These are phyloP conservation scores for Wolfiporia cocos DNA, from an alignment of 1,284 basidiomycete species.

Conservation along the genomic window DNA sequence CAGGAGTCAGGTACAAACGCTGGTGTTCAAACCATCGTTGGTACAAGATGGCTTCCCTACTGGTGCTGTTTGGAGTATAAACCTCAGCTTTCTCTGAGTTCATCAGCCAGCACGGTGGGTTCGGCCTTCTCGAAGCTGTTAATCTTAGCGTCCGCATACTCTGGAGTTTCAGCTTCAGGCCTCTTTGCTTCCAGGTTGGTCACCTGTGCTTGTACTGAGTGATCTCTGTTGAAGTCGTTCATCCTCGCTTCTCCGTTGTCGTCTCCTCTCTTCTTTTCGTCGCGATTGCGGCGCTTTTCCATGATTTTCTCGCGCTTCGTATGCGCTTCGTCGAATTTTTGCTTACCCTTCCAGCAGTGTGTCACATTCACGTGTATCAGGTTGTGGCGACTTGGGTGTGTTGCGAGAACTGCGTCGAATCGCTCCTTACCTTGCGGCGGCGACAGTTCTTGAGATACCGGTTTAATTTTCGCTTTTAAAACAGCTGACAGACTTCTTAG, in stretches of 20 bases:
- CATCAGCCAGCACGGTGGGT: no score
- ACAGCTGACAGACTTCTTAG: neutral
- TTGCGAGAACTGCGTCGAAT: conserved; percentile 25
- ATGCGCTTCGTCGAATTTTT: conserved; percentile 6
- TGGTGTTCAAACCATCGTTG: no score
- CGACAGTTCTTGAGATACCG: conserved; percentile 11
- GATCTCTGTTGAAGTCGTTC: conserved; percentile 13
- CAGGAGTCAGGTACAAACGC: no score
- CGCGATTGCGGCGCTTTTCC: conserved; percentile 17
- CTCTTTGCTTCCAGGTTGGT: no score
- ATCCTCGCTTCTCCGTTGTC: conserved; percentile 14
- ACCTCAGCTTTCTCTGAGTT: no score
- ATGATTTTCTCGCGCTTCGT: conserved; percentile 13
- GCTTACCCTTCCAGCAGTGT: conserved; percentile 3
- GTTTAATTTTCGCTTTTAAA: conserved; percentile 7
- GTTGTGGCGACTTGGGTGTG: conserved; percentile 35
- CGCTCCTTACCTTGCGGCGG: conserved; percentile 31
- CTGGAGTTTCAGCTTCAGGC: no score
- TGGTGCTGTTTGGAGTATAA: no score
- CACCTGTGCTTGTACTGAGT: conserved; percentile 11
- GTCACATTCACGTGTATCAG: conserved; percentile 17
- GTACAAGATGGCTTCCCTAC: no score
- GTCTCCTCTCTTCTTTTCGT: conserved; percentile 12
- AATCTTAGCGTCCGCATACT: no score
- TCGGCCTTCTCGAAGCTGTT: no score